These are phyloP conservation scores for Alloteropsis semialata DNA, from an alignment of 176 grass and related monocot species.

Conservation along the genomic window DNA sequence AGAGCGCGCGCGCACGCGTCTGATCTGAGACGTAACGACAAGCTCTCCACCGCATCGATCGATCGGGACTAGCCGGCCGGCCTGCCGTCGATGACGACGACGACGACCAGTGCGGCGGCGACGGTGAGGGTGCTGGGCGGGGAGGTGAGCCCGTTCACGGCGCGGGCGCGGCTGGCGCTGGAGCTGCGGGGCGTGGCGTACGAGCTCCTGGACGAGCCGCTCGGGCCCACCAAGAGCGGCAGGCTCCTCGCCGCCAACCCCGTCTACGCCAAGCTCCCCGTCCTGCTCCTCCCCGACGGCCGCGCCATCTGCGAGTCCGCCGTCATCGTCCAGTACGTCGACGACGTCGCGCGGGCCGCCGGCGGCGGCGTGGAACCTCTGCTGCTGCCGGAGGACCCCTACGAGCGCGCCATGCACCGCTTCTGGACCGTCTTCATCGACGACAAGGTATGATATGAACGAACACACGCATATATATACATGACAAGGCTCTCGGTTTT, in stretches of 20 bases:
- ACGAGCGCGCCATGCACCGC: constrained; percentile 61
- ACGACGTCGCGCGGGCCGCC: constrained; percentile 15
- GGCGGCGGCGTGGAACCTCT: background rate
- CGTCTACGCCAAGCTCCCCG: constrained; percentile 61
- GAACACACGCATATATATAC: too few relatives aligned
- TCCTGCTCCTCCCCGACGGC: constrained; percentile 52
- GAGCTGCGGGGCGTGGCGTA: constrained; percentile 49
- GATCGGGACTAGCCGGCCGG: background rate
- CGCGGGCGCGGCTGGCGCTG: constrained; percentile 48
- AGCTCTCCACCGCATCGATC: too few relatives aligned
- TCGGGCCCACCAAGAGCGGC: constrained; percentile 46
- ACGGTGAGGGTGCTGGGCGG: constrained; percentile 34
- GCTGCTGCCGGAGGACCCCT: constrained; percentile 46
- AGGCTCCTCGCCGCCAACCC: constrained; percentile 64
- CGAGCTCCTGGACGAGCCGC: constrained; percentile 50
- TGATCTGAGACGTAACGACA: too few relatives aligned
- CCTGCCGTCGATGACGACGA: background rate
- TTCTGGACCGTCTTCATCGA: constrained; percentile 64
- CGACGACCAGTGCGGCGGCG: background rate
- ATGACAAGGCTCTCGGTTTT: too few relatives aligned
- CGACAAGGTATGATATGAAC: constrained; percentile 38
- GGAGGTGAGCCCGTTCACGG: constrained; percentile 45
- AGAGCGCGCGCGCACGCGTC: background rate
- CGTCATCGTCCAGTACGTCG: constrained; percentile 57
- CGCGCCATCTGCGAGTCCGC: constrained; percentile 64